Base-by-base conservation (phyloP, 2,329 filamentous ascomycete species). In the Hirsutella rhossiliensis region DNA sequence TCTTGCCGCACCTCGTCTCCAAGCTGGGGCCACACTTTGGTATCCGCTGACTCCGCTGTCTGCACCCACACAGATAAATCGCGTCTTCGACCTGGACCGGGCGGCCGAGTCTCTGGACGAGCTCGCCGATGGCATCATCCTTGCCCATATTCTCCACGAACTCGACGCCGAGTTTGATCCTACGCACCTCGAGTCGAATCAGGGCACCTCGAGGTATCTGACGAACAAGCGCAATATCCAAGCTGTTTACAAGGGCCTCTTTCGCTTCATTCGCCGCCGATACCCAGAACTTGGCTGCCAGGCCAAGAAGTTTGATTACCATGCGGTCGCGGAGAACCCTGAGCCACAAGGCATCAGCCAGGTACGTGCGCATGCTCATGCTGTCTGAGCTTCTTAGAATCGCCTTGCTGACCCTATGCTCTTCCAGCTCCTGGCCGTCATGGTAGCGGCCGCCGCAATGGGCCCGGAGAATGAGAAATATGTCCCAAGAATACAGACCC, bases 381-480 rank as follows among this genome's bases (percentile, higher is more conserved):
- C 20, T 36, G 23, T 9, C 15, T 5, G n/a, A 11, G 9, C n/a
- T 3, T 18, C 15, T 3, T 18, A 13, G 5, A 17, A 5, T 4
- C n/a, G 15, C 5, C 4, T 11, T 17, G 13, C 37, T 38, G 37
- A 38, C 19, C 19, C 37, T 38, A 7, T 20, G 18, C 19, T 12
- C 4, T 20, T 53, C 27, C 45, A 82, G 66, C 66, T 84, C 42
- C 65, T 84, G 37, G 76, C 77, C 46, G 67, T 83, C 44, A 71
- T 83, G 56, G 66, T 84, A 19, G 72, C 60, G 13, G 63, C 80
- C n/a, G 76, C 76, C 23, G 73, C 80, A 49, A 71, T 73, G 55
- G 78, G 78, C 12, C 71, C 75, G 23, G 72, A 76, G 43, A 71
- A 71, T 45, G 66, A 68, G 30, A 64, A 64, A 53, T 80, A 78